Base-by-base conservation (phyloP, 495 filamentous ascomycete species). In the Hypoxylon intermedium region DNA sequence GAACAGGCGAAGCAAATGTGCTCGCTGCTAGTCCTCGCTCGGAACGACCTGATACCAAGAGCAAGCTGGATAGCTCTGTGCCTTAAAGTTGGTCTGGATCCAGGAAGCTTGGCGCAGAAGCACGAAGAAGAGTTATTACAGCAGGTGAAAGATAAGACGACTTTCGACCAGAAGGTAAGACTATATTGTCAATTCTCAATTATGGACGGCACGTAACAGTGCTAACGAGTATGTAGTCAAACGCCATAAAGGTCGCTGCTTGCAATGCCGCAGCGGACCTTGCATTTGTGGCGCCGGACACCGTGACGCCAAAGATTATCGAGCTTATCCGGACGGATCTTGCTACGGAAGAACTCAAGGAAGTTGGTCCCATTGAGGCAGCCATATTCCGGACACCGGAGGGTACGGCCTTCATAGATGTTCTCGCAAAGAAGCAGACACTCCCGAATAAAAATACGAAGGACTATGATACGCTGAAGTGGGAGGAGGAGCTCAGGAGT, bases 401-500 rank as follows among this genome's bases (percentile, higher is more conserved):
- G 71, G 94, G 92, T 1, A 91, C 88, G 0, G 81, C 86, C 5
- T 98, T 95, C 62, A 81, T 98, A 20, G 93, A 98, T 72, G 91
- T 97, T 5, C 79, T 98, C 3, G 89, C 87, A 24, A 89, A 86
- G 65, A 93, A 93, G 1, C 85, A 87, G 63, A 78, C 79, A n/a
- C 67, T 83, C 11, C 82, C 89, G 6, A 84, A 90, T 66, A 97
- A 90, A 73, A 97, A 89, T 63, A 85, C 68, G 50, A 97, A 90
- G 71, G 94, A 98, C 70, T 96, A 97, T 58, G 89, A 98, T 65
- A 96, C 90, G 0, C 68, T 97, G 44, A 97, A 97, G 75, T 98
- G 94, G 94, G 94, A 98, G 72, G 87, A 90, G 66, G 94, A 98
- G 53, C 82, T 98, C n/a, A 77, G 92, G 42, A 82, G 84, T 28